Conservation (phyloP, 768 basidiomycete genomes). For the Russula ochroleuca region DNA sequence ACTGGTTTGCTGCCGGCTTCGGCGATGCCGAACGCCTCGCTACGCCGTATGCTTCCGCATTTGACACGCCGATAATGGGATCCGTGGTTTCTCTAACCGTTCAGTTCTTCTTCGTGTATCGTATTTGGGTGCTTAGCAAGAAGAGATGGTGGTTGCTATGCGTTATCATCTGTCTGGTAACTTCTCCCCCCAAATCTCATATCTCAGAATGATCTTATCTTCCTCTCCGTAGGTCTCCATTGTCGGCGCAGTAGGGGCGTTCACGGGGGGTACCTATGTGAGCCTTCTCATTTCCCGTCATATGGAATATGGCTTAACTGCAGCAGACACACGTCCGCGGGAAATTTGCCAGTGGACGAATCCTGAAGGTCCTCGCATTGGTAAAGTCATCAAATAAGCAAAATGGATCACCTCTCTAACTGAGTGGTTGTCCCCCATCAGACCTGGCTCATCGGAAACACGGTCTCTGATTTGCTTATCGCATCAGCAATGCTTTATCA, state of each 20-base stretch:
- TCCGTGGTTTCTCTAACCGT: constrained; percentile 30
- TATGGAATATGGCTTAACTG: neutral
- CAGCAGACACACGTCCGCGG: neutral
- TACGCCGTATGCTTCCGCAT: constrained; percentile 27
- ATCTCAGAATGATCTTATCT: neutral
- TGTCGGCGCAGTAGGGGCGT: neutral
- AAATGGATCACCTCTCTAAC: neutral
- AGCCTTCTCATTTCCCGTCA: neutral
- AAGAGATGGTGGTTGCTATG: neutral
- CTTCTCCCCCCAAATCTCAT: neutral
- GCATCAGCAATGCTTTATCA: constrained; percentile 10
- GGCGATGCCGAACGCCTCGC: constrained; percentile 31
- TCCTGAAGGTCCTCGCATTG: neutral
- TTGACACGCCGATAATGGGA: constrained; percentile 33
- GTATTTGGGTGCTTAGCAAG: constrained; percentile 28
- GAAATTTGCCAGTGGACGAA: neutral
- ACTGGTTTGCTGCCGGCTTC: constrained; percentile 33
- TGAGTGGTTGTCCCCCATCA: neutral
- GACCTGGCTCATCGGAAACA: constrained; percentile 15
- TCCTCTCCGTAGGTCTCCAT: neutral
- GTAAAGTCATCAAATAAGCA: neutral
- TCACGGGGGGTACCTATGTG: constrained; percentile 12
- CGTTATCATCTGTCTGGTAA: neutral
- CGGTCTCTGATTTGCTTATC: constrained; percentile 13
- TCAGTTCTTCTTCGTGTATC: constrained; percentile 35